Evolutionary conservation across 2,329 filamentous ascomycete species (phyloP).

Genomic region (Colletotrichum musicola): DNA sequence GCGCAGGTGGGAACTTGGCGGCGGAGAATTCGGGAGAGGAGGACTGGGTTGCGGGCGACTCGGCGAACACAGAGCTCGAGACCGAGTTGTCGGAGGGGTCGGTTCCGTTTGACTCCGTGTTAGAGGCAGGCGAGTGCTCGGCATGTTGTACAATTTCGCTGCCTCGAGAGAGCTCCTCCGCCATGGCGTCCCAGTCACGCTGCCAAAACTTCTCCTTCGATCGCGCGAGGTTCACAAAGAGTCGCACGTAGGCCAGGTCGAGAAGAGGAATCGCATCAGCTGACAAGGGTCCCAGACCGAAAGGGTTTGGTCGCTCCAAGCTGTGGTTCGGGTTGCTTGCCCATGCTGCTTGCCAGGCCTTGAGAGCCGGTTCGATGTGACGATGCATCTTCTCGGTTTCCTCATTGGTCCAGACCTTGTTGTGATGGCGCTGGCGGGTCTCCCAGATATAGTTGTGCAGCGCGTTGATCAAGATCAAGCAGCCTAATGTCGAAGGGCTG

Average conservation of each 20-base stretch:
- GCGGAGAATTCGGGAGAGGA: conserved; percentile 62
- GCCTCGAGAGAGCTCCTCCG: conserved; percentile 84
- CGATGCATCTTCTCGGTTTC: conserved; percentile 97
- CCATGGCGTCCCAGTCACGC: conserved; percentile 91
- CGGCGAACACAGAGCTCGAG: conserved; percentile 60
- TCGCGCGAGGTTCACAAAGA: conserved; percentile 93
- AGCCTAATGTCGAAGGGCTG: conserved; percentile 90
- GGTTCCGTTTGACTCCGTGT: conserved; percentile 56
- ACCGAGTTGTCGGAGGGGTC: conserved; percentile 63
- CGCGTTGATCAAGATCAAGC: conserved; percentile 90
- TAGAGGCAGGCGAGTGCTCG: conserved; percentile 70
- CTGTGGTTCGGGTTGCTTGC: conserved; percentile 87
- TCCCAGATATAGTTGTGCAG: conserved; percentile 99
- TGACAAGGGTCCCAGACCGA: conserved; percentile 83
- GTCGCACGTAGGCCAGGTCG: conserved; percentile 89
- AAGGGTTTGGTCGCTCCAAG: conserved; percentile 86
- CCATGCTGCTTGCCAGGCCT: conserved; percentile 96
- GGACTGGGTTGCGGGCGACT: conserved; percentile 65
- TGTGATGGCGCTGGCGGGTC: conserved; percentile 89
- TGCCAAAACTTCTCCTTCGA: conserved; percentile 96
- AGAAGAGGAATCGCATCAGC: conserved; percentile 92
- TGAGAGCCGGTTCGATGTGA: conserved; percentile 92
- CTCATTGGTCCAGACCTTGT: conserved; percentile 88
- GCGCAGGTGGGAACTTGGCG: conserved; percentile 50
- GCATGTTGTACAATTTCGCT: conserved; percentile 81